Evolutionary conservation across 139 green algal species (phyloP).

Genomic region (Chloropicon primus): DNA sequence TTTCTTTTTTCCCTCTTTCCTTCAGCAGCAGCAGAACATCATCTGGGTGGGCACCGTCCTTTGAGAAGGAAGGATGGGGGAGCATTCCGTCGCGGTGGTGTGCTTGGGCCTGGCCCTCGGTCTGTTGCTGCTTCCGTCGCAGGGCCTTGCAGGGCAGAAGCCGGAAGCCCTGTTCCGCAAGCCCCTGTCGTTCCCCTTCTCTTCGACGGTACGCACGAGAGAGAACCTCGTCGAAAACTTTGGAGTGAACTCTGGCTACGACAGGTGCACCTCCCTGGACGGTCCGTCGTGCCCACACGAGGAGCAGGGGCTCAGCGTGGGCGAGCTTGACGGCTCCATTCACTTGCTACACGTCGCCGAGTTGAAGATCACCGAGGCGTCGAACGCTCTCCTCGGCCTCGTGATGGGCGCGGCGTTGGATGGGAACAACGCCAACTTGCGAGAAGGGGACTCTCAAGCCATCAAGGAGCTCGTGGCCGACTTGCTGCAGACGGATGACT

Average conservation of each 20-base stretch:
- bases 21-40: too few relatives aligned
- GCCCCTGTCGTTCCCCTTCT: not conserved
- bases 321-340: not conserved
- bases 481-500: not conserved
- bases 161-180: not conserved
- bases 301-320: not conserved
- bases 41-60: too few relatives aligned
- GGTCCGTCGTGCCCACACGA: not conserved
- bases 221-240: not conserved
- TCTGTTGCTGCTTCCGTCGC: too few relatives aligned
- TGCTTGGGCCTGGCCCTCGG: too few relatives aligned
- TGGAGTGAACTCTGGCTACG: not conserved
- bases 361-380: not conserved
- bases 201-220: too few relatives aligned
- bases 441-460: not conserved
- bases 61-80: too few relatives aligned
- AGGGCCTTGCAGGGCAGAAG: too few relatives aligned
- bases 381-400: not conserved
- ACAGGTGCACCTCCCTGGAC: not conserved
- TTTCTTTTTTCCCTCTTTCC: too few relatives aligned
- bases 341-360: not conserved
- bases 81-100: too few relatives aligned
- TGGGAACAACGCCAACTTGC: not conserved
- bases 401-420: not conserved
- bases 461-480: not conserved